phyloP scores from a whole-genome alignment of 108 stramenopile genomes.

The Skeletonema tropicum region DNA sequence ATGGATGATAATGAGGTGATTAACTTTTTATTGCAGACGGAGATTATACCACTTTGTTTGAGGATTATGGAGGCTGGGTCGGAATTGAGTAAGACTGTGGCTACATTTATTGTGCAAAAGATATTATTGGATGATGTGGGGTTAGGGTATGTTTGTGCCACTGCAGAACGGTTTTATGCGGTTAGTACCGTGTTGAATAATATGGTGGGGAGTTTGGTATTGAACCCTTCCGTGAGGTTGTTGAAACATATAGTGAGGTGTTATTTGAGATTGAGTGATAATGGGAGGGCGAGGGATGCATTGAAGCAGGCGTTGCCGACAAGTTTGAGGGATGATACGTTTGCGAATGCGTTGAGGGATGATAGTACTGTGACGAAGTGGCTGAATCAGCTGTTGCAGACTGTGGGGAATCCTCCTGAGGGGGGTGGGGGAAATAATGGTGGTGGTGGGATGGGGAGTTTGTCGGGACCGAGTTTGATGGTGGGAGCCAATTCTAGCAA shows the following conservation, averaged over 20 bases:
- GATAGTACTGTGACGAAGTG: constrained; percentile 93
- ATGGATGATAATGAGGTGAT: constrained; percentile 98
- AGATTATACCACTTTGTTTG: constrained; percentile 84
- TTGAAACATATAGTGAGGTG: constrained; percentile 99
- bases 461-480: constrained; percentile 9
- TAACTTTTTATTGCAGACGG: constrained; percentile 95
- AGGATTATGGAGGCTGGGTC: constrained; percentile 94
- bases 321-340: constrained; percentile 90
- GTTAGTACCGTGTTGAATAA: constrained; percentile 93
- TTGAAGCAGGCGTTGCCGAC: constrained; percentile 92
- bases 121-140: constrained; percentile 97
- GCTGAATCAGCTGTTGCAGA: constrained; percentile 79
- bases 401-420: constrained; percentile 53
- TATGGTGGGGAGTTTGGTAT: constrained; percentile 91
- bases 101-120: constrained; percentile 99
- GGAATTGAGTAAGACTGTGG: constrained; percentile 97
- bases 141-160: constrained; percentile 98
- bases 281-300: constrained; percentile 94
- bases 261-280: constrained; percentile 95
- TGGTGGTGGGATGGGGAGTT: not conserved
- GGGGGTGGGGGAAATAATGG: not conserved
- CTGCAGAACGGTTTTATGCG: constrained; percentile 98
- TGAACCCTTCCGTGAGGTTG: constrained; percentile 89
- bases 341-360: constrained; percentile 76
- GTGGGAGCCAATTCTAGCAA: not conserved